phyloP scores from a whole-genome alignment of 495 filamentous ascomycete species.

The Penicillium maclennaniae region DNA sequence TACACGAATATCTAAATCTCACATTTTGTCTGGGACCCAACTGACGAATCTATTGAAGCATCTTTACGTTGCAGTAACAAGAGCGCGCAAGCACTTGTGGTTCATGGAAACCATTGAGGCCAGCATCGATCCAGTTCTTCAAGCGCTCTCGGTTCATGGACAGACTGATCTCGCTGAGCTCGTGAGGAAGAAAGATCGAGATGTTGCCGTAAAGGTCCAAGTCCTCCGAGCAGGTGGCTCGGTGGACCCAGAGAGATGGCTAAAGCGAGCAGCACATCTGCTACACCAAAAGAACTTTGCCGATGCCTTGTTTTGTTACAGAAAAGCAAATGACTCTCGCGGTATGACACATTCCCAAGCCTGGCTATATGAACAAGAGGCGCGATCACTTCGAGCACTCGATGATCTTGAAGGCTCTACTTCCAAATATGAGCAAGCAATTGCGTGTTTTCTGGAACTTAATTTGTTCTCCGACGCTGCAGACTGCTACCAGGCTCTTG shows the following conservation, averaged over 20 bases:
- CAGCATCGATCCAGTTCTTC: slow-evolving; percentile 8
- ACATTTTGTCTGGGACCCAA: not conserved
- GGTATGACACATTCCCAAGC: slow-evolving; percentile 13
- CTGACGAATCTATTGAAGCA: slow-evolving; percentile 9
- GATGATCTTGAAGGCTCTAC: slow-evolving; percentile 5
- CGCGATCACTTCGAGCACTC: slow-evolving; percentile 4
- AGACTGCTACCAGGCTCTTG: slow-evolving; percentile 11
- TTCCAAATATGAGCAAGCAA: slow-evolving; percentile 9
- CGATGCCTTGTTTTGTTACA: slow-evolving; percentile 16
- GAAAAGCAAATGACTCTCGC: slow-evolving; percentile 8
- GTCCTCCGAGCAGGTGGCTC: slow-evolving; percentile 12
- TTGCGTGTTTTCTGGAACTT: slow-evolving; percentile 8
- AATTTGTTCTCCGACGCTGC: slow-evolving; percentile 3
- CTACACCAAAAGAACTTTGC: slow-evolving; percentile 15
- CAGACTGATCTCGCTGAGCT: slow-evolving; percentile 8
- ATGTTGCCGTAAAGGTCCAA: slow-evolving; percentile 12
- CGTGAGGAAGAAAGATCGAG: slow-evolving; percentile 9
- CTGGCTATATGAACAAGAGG: slow-evolving; percentile 17
- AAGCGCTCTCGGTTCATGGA: slow-evolving; percentile 4
- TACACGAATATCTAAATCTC: not conserved
- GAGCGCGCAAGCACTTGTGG: slow-evolving; percentile 24
- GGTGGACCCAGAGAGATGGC: slow-evolving; percentile 13
- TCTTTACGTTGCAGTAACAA: slow-evolving; percentile 29
- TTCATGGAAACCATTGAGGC: slow-evolving; percentile 21
- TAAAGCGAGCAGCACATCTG: slow-evolving; percentile 12